phyloP scores from a whole-genome alignment of 2,329 filamentous ascomycete species.

The Chalaropsis ovoidea region DNA sequence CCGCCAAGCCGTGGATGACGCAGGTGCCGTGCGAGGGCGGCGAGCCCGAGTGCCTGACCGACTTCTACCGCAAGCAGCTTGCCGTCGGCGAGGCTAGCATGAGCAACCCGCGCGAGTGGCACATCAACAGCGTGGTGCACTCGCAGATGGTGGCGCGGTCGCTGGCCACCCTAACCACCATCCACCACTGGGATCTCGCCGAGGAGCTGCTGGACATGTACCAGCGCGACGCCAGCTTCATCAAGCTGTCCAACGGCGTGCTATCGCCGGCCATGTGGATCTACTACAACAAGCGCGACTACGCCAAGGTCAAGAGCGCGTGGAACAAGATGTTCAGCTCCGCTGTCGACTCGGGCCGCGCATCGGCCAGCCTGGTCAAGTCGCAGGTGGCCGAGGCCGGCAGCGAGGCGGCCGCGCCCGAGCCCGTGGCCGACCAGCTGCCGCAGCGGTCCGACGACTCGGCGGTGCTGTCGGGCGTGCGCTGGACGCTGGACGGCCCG shows the following conservation, averaged over 20 bases:
- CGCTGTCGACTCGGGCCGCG: conserved; percentile 25
- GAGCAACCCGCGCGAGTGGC: conserved; percentile 29
- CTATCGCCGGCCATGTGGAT: conserved; percentile 58
- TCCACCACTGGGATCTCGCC: conserved; percentile 43
- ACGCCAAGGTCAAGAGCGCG: conserved; percentile 50
- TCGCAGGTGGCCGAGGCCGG: conserved; percentile 35
- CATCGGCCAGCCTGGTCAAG: conserved; percentile 24
- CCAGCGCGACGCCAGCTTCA: conserved; percentile 30
- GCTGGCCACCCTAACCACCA: conserved; percentile 32
- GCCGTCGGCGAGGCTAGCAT: conserved; percentile 26
- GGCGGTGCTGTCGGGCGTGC: conserved; percentile 34
- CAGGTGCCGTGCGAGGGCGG: conserved; percentile 29
- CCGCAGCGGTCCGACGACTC: background rate
- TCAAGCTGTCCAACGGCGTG: conserved; percentile 42
- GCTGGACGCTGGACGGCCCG: conserved; percentile 43
- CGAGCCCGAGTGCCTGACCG: conserved; percentile 30
- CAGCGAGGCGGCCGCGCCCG: conserved; percentile 27
- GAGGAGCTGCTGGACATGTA: conserved; percentile 49
- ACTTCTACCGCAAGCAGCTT: conserved; percentile 29
- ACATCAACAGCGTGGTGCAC: conserved; percentile 23
- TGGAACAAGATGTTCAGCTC: conserved; percentile 48
- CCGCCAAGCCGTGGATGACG: conserved; percentile 34
- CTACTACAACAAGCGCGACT: conserved; percentile 47
- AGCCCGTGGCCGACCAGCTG: conserved; percentile 20
- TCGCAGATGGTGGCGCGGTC: conserved; percentile 31